Percentiles rank a stretch among this genome's conserved stretches.
Evolutionary conservation across 768 basidiomycete genomes (phyloP).

Genomic region (Steccherinum ochraceum): DNA sequence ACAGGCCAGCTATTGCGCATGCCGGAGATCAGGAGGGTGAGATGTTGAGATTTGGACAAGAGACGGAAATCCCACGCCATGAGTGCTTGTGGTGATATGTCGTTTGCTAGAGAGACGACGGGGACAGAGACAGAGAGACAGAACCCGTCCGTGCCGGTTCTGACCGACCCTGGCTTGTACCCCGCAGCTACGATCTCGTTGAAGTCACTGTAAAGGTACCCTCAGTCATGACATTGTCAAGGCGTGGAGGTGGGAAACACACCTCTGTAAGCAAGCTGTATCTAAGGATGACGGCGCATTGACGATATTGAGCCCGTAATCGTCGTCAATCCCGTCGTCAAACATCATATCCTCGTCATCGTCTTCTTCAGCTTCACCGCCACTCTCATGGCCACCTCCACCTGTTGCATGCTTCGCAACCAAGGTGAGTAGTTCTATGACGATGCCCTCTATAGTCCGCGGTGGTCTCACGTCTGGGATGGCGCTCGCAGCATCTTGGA

Average conservation of each 20-base stretch:
- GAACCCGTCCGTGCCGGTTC: conserved; percentile 44
- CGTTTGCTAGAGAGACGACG: conserved; percentile 40
- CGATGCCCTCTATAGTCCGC: conserved; percentile 36
- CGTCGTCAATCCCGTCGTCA: conserved; percentile 33
- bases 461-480: conserved; percentile 33
- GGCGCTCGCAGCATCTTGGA: conserved; percentile 37
- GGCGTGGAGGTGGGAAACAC: too few relatives aligned
- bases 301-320: conserved; percentile 6
- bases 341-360: conserved; percentile 31
- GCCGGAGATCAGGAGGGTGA: conserved; percentile 61
- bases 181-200: conserved; percentile 48
- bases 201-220: conserved; percentile 49
- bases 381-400: conserved; percentile 3
- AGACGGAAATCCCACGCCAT: conserved; percentile 71
- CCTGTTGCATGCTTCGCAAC: conserved; percentile 16
- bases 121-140: conserved; percentile 53
- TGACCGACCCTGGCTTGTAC: conserved; percentile 56
- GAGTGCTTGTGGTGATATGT: conserved; percentile 57
- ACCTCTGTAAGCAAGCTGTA: conserved; percentile 16
- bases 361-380: conserved; percentile 27
- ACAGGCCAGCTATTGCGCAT: conserved; percentile 49
- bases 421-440: conserved; percentile 36
- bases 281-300: conserved; percentile 9
- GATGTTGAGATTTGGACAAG: conserved; percentile 47
- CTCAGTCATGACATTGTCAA: too few relatives aligned